These are phyloP conservation scores for Kwoniella newhampshirensis DNA, from an alignment of 768 basidiomycete genomes.

Conservation along the genomic window DNA sequence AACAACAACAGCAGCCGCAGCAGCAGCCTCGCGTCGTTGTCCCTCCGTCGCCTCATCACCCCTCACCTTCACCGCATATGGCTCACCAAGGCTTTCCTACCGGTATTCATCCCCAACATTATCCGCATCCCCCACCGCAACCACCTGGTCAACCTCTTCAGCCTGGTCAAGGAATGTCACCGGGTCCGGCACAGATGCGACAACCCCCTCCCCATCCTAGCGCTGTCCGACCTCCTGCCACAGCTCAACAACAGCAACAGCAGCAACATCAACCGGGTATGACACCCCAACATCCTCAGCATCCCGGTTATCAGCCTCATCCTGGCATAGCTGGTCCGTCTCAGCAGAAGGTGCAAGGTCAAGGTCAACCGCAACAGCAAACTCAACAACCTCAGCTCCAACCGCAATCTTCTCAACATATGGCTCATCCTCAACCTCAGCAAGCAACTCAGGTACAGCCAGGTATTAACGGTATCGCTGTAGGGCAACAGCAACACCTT, in stretches of 20 bases:
- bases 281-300: slow-evolving; percentile 13
- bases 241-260: slow-evolving; percentile 7
- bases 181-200: slow-evolving; percentile 10
- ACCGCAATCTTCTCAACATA: slow-evolving; percentile 9
- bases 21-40: slow-evolving; percentile 25
- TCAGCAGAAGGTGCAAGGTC: slow-evolving; percentile 5
- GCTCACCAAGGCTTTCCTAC: slow-evolving; percentile 40
- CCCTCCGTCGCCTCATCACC: slow-evolving; percentile 43
- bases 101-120: slow-evolving; percentile 39
- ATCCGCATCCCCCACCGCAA: slow-evolving; percentile 37
- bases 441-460: slow-evolving; percentile 23
- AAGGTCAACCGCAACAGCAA: slow-evolving; percentile 19
- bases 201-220: slow-evolving; percentile 22
- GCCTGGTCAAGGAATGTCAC: slow-evolving; percentile 10
- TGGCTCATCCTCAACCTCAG: slow-evolving; percentile 8
- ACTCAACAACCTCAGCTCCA: slow-evolving; percentile 13
- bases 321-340: slow-evolving; percentile 13
- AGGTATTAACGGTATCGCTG: slow-evolving; percentile 32
- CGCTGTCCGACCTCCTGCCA: slow-evolving; percentile 13
- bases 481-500: slow-evolving; percentile 14
- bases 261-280: slow-evolving; percentile 12
- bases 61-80: slow-evolving; percentile 43
- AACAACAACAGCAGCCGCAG: slow-evolving; percentile 12
- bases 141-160: slow-evolving; percentile 20
- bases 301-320: slow-evolving; percentile 18